Evolutionary conservation across 1,284 basidiomycete species (phyloP).

Genomic region (Trichosporon ovoides): DNA sequence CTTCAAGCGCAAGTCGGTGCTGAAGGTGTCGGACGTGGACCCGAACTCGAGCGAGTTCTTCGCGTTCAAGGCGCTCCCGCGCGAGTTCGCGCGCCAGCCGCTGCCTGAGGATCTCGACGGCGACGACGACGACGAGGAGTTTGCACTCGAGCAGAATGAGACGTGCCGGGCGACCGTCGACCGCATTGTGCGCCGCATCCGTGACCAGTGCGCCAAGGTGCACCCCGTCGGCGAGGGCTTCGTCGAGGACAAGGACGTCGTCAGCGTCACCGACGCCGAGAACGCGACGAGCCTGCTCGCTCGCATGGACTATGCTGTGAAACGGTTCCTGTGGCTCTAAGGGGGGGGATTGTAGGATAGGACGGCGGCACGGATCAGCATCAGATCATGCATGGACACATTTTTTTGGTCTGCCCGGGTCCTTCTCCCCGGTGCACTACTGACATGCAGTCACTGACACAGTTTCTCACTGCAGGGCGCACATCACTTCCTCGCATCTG

Average conservation of each 20-base stretch:
- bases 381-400: too few relatives aligned
- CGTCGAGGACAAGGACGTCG: constrained; percentile 64
- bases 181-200: constrained; percentile 65
- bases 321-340: constrained; percentile 72
- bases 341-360: background rate
- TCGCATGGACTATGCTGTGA: constrained; percentile 85
- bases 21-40: constrained; percentile 21
- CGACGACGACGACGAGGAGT: constrained; percentile 21
- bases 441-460: too few relatives aligned
- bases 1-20: constrained; percentile 12
- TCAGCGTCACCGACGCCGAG: constrained; percentile 71
- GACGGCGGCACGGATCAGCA: background rate
- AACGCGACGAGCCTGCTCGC: constrained; percentile 73
- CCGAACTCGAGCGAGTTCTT: constrained; percentile 38
- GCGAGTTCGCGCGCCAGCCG: constrained; percentile 33
- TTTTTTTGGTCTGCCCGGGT: too few relatives aligned
- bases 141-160: constrained; percentile 58
- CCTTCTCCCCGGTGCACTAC: too few relatives aligned
- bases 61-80: constrained; percentile 52
- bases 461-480: too few relatives aligned
- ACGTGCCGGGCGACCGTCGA: constrained; percentile 73
- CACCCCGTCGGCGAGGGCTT: constrained; percentile 45
- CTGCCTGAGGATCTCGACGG: background rate
- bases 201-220: constrained; percentile 61
- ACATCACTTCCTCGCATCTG: too few relatives aligned